Base-by-base conservation (phyloP, 2,329 filamentous ascomycete species). In the Neofusicoccum sp. region DNA sequence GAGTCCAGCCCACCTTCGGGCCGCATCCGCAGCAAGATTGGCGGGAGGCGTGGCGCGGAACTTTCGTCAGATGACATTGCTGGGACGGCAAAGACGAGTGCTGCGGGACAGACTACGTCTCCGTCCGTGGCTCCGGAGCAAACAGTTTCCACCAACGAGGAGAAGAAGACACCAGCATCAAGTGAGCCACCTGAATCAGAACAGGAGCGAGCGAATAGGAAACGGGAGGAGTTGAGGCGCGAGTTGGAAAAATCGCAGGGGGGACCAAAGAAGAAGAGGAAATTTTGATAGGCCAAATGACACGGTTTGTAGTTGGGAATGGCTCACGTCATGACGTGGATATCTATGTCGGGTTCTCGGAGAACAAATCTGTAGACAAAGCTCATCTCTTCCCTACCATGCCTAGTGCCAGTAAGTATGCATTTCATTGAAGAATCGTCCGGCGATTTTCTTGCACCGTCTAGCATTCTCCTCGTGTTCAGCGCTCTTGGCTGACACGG, bases 211-310 rank as follows among this genome's bases (percentile, higher is more conserved):
- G 84, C 84, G 3, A 75, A 84, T 63, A 75, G 79, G 58, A 85
- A 80, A 65, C 75, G 85, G 11, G 77, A 81, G 53, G 82, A 84
- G 67, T 68, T 88, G 63, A 86, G 85, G 68, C 75, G 80, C 16
- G 74, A 80, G 43, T 66, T 85, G 14, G 80, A 80, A 57, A 82
- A 81, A 66, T 78, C 79, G 30, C 82, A 82, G 64, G 79, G 76
- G 64, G 79, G 76, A 57, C 77, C 79, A 8, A 75, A 70, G 16
- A 87, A 86, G 76, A 85, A 82, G 68, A 71, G 83, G 60, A 83
- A 75, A 62, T 85, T 85, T 63, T 85, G 24, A 43, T 16, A 8
- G 4, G 20, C 16, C 7, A 40, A 1, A 48, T 9, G 20, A 20
- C 20, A 12, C 9, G 41, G 20, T 44, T 44, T 8, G 20, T 20